Evolutionary conservation across 306 rosid genomes (phyloP).

Genomic region (Cicer pinnatifidum): DNA sequence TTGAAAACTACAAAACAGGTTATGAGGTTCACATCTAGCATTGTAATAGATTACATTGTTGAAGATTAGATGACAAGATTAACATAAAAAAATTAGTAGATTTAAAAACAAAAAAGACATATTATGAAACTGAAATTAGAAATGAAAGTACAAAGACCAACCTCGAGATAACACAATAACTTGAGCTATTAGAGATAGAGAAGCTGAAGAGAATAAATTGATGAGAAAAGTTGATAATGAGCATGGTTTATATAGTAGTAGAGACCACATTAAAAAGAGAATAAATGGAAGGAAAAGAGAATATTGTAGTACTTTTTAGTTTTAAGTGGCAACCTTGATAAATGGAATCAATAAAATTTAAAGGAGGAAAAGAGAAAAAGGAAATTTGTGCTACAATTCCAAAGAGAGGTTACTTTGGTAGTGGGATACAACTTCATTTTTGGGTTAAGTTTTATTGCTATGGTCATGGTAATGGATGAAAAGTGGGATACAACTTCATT

Average conservation of each 20-base stretch:
- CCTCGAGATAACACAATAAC: constrained; percentile 51
- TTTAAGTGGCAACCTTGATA: constrained; percentile 72
- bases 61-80: constrained; percentile 9
- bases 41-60: constrained; percentile 32
- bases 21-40: constrained; percentile 41
- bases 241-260: constrained; percentile 66
- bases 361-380: constrained; percentile 63
- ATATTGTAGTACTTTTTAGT: constrained; percentile 72
- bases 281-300: constrained; percentile 60
- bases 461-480: constrained; percentile 26
- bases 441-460: constrained; percentile 46
- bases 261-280: constrained; percentile 61
- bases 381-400: constrained; percentile 58
- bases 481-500: constrained; percentile 51
- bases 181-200: constrained; percentile 42
- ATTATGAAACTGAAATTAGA: neutral
- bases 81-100: neutral
- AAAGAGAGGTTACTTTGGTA: constrained; percentile 60
- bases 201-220: constrained; percentile 46
- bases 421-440: constrained; percentile 49
- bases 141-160: constrained; percentile 39
- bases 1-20: constrained; percentile 41
- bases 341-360: constrained; percentile 62
- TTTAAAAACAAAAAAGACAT: neutral
- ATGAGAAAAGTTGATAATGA: constrained; percentile 53